These are phyloP conservation scores for Kodamaea laetipori DNA, from an alignment of 805 yeast species.

Conservation along the genomic window DNA sequence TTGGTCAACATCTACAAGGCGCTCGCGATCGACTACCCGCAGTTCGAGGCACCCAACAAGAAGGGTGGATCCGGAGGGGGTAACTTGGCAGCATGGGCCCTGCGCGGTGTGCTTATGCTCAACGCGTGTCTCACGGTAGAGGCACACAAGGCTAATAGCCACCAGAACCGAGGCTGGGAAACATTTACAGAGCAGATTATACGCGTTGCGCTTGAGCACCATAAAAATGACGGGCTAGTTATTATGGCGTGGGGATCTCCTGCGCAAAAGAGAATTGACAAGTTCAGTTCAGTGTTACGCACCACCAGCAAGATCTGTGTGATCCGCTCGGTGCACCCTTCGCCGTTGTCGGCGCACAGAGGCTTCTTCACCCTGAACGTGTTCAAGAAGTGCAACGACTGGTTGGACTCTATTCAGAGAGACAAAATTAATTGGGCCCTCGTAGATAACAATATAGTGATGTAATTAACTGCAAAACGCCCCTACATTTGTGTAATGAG, in stretches of 20 bases:
- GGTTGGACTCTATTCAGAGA: constrained; percentile 54
- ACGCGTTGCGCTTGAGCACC: constrained; percentile 49
- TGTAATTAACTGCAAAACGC: neutral
- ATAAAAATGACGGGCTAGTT: constrained; percentile 54
- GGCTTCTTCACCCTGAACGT: constrained; percentile 80
- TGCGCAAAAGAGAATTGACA: constrained; percentile 62
- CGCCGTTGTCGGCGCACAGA: constrained; percentile 87
- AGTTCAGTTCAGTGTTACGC: constrained; percentile 27
- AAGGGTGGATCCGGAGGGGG: constrained; percentile 53
- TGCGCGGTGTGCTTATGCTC: constrained; percentile 81
- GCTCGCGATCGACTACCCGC: constrained; percentile 62
- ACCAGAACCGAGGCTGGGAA: constrained; percentile 92
- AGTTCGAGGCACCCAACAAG: constrained; percentile 44
- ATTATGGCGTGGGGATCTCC: constrained; percentile 83
- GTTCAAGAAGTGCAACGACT: constrained; percentile 73
- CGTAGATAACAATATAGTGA: neutral
- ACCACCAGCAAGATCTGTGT: constrained; percentile 46
- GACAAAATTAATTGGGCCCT: constrained; percentile 68
- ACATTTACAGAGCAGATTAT: constrained; percentile 77
- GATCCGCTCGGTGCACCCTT: constrained; percentile 84
- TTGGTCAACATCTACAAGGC: constrained; percentile 84
- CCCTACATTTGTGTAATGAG: neutral
- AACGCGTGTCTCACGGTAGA: constrained; percentile 89
- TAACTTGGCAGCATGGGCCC: constrained; percentile 80
- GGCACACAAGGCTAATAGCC: constrained; percentile 93